Conservation (phyloP, 2,329 filamentous ascomycete species). For the Hypoxylon sp. region DNA sequence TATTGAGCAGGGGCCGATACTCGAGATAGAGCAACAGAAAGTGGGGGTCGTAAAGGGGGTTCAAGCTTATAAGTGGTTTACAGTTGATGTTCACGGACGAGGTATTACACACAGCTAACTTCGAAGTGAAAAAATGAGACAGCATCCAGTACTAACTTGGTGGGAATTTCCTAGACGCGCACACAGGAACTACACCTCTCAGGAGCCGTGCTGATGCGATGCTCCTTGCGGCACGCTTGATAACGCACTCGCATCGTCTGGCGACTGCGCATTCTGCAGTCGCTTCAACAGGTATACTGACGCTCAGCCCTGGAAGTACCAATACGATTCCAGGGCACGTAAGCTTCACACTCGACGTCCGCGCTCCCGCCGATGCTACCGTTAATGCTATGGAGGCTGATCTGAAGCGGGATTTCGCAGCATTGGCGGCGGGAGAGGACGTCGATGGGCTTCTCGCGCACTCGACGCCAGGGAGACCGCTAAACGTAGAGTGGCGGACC, state of each 20-base stretch:
- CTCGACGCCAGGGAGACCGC: conserved; percentile 44
- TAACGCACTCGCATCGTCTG: conserved; percentile 74
- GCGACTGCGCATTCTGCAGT: conserved; percentile 73
- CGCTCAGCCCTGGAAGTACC: conserved; percentile 75
- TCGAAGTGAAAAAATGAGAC: background rate
- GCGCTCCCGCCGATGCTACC: conserved; percentile 67
- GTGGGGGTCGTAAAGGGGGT: conserved; percentile 80
- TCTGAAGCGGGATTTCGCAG: conserved; percentile 70
- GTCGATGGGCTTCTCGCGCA: conserved; percentile 62
- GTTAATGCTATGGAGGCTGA: conserved; percentile 71
- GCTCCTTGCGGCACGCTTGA: conserved; percentile 76
- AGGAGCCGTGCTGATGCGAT: conserved; percentile 76
- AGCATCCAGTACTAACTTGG: conserved; percentile 14
- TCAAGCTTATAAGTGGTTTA: conserved; percentile 83
- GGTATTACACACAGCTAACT: conserved; percentile 42
- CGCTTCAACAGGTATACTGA: conserved; percentile 79
- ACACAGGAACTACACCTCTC: conserved; percentile 82
- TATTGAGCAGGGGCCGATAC: conserved; percentile 85
- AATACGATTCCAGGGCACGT: conserved; percentile 81
- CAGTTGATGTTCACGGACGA: conserved; percentile 73
- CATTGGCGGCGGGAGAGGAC: conserved; percentile 71
- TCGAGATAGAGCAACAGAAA: conserved; percentile 74
- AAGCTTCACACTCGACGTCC: conserved; percentile 77
- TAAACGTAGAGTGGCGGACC: conserved; percentile 63
- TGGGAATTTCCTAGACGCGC: conserved; percentile 65